A percentile compares a stretch with the other conserved stretches of the same genome.
Evolutionary conservation across 2,329 filamentous ascomycete genomes (phyloP).

Genomic region (Phaeosphaeria sp.): DNA sequence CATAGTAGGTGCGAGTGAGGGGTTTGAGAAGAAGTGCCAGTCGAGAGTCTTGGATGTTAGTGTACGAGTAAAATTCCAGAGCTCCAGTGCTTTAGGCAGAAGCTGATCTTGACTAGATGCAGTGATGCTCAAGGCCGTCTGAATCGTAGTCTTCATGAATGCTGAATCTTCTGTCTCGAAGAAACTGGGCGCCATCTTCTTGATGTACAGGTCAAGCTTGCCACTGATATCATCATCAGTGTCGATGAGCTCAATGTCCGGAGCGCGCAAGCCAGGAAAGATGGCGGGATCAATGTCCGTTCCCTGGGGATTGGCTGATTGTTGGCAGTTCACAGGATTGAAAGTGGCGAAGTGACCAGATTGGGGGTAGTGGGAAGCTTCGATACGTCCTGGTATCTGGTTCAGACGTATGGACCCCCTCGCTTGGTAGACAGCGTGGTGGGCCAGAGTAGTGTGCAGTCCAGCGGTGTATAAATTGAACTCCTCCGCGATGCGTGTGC

Average conservation of each 20-base stretch:
- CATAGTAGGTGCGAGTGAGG: conserved; percentile 42
- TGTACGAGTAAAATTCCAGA: conserved; percentile 64
- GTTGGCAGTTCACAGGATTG: conserved; percentile 49
- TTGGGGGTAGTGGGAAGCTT: conserved; percentile 59
- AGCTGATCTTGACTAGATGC: conserved; percentile 51
- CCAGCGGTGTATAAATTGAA: conserved; percentile 64
- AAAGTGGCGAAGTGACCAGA: conserved; percentile 57
- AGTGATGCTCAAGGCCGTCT: conserved; percentile 39
- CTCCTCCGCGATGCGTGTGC: conserved; percentile 64
- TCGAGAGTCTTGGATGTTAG: conserved; percentile 57
- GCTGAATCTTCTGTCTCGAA: conserved; percentile 57
- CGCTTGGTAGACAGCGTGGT: conserved; percentile 57
- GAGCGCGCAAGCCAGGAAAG: conserved; percentile 28
- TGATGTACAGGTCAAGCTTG: conserved; percentile 62
- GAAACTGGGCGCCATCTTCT: conserved; percentile 55
- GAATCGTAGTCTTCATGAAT: conserved; percentile 60
- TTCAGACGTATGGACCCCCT: conserved; percentile 58
- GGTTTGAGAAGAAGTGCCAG: conserved; percentile 59
- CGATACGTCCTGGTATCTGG: conserved; percentile 58
- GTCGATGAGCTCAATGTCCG: conserved; percentile 57
- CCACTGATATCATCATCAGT: conserved; percentile 59
- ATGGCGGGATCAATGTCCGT: conserved; percentile 48
- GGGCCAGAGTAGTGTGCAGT: conserved; percentile 60
- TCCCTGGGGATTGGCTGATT: conserved; percentile 25
- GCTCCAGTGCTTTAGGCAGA: conserved; percentile 59